These are phyloP conservation scores for Neurospora sp. DNA, from an alignment of 495 filamentous ascomycete genomes.

Conservation along the genomic window DNA sequence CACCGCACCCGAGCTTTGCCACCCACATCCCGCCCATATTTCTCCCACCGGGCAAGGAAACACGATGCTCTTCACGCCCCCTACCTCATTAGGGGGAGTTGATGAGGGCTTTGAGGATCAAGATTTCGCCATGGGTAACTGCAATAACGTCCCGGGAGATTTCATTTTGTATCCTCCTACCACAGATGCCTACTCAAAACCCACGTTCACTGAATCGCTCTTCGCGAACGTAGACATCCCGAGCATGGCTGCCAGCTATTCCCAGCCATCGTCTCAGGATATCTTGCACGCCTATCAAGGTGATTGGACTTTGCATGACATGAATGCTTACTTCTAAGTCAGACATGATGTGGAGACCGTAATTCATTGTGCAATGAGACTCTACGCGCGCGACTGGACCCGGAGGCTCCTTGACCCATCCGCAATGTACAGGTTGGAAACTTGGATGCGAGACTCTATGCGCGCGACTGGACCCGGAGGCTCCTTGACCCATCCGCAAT, in stretches of 20 bases:
- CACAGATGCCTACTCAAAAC: constrained; percentile 15
- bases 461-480: background rate
- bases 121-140: constrained; percentile 15
- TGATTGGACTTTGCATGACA: constrained; percentile 33
- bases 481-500: background rate
- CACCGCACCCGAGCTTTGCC: constrained; percentile 24
- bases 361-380: background rate
- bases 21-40: constrained; percentile 38
- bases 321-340: constrained; percentile 14
- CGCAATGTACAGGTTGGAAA: background rate
- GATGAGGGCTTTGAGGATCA: constrained; percentile 40
- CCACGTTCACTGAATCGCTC: constrained; percentile 23
- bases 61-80: constrained; percentile 52
- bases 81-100: constrained; percentile 32
- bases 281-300: constrained; percentile 23
- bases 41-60: constrained; percentile 55
- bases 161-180: constrained; percentile 23
- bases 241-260: constrained; percentile 27
- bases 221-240: constrained; percentile 26
- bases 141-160: constrained; percentile 13
- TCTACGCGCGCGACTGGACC: background rate
- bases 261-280: constrained; percentile 33
- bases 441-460: background rate
- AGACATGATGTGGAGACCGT: background rate
- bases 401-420: background rate